Percentiles rank a stretch among this genome's conserved stretches.
Conservation (phyloP, 768 basidiomycete genomes). For the Hydnomerulius pinastri region DNA sequence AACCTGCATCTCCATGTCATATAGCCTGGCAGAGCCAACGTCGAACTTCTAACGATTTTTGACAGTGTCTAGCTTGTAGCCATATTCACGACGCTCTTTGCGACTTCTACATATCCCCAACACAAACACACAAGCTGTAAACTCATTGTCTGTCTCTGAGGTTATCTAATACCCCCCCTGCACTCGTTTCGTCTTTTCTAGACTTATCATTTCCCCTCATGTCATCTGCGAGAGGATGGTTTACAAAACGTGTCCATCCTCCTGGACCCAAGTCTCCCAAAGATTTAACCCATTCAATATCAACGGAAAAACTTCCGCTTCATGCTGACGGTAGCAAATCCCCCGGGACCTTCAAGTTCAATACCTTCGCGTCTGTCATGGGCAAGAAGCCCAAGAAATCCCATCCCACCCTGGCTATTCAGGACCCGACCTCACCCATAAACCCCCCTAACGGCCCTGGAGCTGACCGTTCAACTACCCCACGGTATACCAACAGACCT, state of each 20-base stretch:
- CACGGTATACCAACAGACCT: conserved; percentile 39
- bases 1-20: not conserved
- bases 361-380: conserved; percentile 59
- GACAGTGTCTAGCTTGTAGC: not conserved
- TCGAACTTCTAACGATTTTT: not conserved
- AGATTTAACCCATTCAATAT: conserved; percentile 32
- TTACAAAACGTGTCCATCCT: conserved; percentile 23
- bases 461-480: conserved; percentile 22
- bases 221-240: conserved; percentile 28
- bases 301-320: conserved; percentile 28
- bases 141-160: conserved; percentile 1
- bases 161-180: not conserved
- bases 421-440: conserved; percentile 38
- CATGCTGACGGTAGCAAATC: conserved; percentile 21
- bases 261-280: conserved; percentile 17
- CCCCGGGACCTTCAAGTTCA: conserved; percentile 45
- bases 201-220: conserved; percentile 10
- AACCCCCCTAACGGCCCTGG: conserved; percentile 16
- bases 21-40: not conserved
- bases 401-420: conserved; percentile 50
- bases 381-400: conserved; percentile 64
- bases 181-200: not conserved
- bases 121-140: no score
- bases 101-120: not conserved
- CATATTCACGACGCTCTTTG: not conserved